A percentile compares a stretch with the other conserved stretches of the same genome.
These are phyloP conservation scores for Backusella circina DNA, from an alignment of 192 early-diverging fungal species.

Conservation along the genomic window DNA sequence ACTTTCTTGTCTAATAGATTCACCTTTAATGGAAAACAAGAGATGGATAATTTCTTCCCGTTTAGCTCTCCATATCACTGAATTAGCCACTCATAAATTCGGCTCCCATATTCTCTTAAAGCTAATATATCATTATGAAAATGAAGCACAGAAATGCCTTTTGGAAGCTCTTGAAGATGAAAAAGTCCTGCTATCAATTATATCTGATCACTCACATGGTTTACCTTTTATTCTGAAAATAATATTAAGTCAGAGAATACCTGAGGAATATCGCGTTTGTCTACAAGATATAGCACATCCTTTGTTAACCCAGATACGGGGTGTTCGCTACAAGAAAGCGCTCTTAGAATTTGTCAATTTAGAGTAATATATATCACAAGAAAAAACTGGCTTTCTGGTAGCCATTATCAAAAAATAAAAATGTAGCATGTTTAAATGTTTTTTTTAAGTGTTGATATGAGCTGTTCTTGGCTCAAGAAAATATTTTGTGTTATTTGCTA, in stretches of 20 bases:
- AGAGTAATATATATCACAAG: neutral
- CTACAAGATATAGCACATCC: neutral
- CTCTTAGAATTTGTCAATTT: neutral
- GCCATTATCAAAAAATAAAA: no score
- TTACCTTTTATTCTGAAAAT: neutral
- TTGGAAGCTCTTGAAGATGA: slow-evolving; percentile 45
- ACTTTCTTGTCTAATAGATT: slow-evolving; percentile 89
- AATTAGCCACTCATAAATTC: slow-evolving; percentile 84
- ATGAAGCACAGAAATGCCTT: slow-evolving; percentile 79
- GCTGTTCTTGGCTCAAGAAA: no score
- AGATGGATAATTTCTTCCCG: slow-evolving; percentile 77
- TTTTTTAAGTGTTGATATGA: no score
- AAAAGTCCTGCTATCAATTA: slow-evolving; percentile 56
- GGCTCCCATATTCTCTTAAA: slow-evolving; percentile 77
- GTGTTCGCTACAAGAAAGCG: neutral
- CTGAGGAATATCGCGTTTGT: neutral
- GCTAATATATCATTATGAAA: slow-evolving; percentile 82
- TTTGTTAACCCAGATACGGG: neutral
- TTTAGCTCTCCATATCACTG: slow-evolving; percentile 68
- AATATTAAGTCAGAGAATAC: neutral
- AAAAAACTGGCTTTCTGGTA: no score
- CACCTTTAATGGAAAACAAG: slow-evolving; percentile 69
- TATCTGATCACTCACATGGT: slow-evolving; percentile 75
- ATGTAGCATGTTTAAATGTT: no score
- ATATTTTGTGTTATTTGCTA: no score